Percentiles rank a stretch among this genome's conserved stretches.
Conservation (phyloP, 768 basidiomycete genomes). For the Serendipita sp. region DNA sequence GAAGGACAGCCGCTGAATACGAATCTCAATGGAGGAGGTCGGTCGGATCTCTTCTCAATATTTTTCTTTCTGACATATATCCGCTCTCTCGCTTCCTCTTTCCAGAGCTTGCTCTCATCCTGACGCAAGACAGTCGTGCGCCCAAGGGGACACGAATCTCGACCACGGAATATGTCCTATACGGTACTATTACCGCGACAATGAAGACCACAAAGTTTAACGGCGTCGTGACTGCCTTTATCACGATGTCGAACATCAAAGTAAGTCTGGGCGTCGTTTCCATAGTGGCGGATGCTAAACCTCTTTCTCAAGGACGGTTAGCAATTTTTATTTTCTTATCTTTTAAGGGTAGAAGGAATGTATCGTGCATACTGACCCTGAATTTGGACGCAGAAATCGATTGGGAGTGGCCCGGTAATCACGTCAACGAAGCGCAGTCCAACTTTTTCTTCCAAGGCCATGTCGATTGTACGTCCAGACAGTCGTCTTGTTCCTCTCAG, state of each 20-base stretch:
- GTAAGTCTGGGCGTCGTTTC: conserved; percentile 13
- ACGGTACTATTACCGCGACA: conserved; percentile 54
- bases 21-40: conserved; percentile 33
- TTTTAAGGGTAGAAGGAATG: conserved; percentile 33
- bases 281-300: background rate
- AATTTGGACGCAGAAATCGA: conserved; percentile 45
- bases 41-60: background rate
- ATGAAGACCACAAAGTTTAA: conserved; percentile 63
- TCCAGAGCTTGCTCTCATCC: conserved; percentile 41
- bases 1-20: conserved; percentile 49
- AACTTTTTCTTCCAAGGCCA: conserved; percentile 68
- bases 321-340: conserved; percentile 44
- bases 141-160: conserved; percentile 67
- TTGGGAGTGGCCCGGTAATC: conserved; percentile 56
- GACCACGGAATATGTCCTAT: conserved; percentile 67
- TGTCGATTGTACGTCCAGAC: conserved; percentile 32
- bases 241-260: conserved; percentile 65
- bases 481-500: background rate
- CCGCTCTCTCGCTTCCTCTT: background rate
- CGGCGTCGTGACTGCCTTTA: conserved; percentile 72
- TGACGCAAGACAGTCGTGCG: conserved; percentile 30
- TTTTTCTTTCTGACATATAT: background rate
- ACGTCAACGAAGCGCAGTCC: conserved; percentile 49
- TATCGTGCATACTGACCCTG: conserved; percentile 3
- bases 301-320: background rate